These are phyloP conservation scores for Microdochium nivale DNA, from an alignment of 2,329 filamentous ascomycete species.

Conservation along the genomic window DNA sequence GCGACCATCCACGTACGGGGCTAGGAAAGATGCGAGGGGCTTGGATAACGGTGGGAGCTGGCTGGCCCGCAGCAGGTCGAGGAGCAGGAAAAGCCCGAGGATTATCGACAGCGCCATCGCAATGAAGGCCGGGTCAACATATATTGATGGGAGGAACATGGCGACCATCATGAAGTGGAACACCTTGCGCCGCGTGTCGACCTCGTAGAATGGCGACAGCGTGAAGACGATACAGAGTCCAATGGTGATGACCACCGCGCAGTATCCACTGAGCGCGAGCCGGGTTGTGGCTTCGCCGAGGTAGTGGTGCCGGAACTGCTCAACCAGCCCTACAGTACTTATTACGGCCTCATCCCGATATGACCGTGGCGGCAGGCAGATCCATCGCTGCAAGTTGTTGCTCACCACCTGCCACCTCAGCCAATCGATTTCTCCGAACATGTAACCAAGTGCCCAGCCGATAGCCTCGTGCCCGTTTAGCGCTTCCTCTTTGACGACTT, in stretches of 20 bases:
- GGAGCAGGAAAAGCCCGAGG: constrained; percentile 74
- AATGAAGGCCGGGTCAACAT: constrained; percentile 76
- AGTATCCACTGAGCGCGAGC: constrained; percentile 70
- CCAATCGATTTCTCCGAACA: constrained; percentile 68
- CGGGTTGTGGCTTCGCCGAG: constrained; percentile 75
- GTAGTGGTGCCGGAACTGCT: constrained; percentile 52
- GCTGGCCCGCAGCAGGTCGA: constrained; percentile 83
- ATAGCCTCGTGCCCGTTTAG: constrained; percentile 71
- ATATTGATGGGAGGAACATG: constrained; percentile 85
- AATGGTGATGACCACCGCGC: constrained; percentile 54
- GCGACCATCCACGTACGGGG: constrained; percentile 88
- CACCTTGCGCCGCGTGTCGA: constrained; percentile 91
- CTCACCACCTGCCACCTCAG: constrained; percentile 65
- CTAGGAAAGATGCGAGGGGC: constrained; percentile 77
- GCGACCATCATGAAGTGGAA: constrained; percentile 98
- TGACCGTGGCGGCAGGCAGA: constrained; percentile 52
- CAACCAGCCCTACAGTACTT: constrained; percentile 42
- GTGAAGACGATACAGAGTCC: constrained; percentile 70
- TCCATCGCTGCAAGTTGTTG: constrained; percentile 65
- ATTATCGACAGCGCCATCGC: constrained; percentile 72
- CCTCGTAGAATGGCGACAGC: constrained; percentile 71
- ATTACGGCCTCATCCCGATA: constrained; percentile 25
- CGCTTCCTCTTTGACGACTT: constrained; percentile 58
- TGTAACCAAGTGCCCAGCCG: constrained; percentile 85
- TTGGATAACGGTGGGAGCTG: constrained; percentile 85